These are phyloP conservation scores for Melanogaster broomeanus DNA, from an alignment of 768 basidiomycete genomes.

Conservation along the genomic window DNA sequence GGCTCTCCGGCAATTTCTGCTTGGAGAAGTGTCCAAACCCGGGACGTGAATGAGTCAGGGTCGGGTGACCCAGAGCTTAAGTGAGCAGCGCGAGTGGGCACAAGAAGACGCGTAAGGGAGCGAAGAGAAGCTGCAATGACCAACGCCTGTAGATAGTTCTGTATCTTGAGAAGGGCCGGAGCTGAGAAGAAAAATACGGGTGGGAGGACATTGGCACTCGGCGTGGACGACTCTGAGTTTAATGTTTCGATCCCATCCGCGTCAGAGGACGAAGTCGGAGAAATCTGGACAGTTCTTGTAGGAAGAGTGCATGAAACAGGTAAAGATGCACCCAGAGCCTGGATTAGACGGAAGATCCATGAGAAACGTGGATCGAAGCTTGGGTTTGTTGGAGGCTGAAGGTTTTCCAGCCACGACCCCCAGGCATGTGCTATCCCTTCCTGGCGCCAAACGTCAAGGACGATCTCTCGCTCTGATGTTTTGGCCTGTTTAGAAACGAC, in stretches of 20 bases:
- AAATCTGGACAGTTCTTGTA: constrained; percentile 12
- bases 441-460: constrained; percentile 51
- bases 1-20: constrained; percentile 48
- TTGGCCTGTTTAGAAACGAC: constrained; percentile 56
- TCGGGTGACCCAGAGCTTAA: constrained; percentile 8
- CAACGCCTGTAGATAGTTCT: constrained; percentile 73
- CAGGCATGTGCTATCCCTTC: constrained; percentile 25
- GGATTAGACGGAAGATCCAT: constrained; percentile 53
- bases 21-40: constrained; percentile 66
- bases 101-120: constrained; percentile 50
- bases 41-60: constrained; percentile 48
- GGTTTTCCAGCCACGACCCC: constrained; percentile 23
- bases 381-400: constrained; percentile 5
- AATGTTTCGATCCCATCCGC: not conserved
- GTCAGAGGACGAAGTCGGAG: not conserved
- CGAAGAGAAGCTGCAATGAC: constrained; percentile 64
- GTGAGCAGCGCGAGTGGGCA: constrained; percentile 6
- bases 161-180: constrained; percentile 55
- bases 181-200: constrained; percentile 65
- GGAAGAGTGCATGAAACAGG: constrained; percentile 39
- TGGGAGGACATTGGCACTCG: constrained; percentile 50
- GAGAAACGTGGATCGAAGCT: constrained; percentile 16
- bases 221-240: not conserved
- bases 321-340: constrained; percentile 44
- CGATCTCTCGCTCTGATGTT: constrained; percentile 52